These are phyloP conservation scores for Ramaria rubella DNA, from an alignment of 768 basidiomycete species.

Conservation along the genomic window DNA sequence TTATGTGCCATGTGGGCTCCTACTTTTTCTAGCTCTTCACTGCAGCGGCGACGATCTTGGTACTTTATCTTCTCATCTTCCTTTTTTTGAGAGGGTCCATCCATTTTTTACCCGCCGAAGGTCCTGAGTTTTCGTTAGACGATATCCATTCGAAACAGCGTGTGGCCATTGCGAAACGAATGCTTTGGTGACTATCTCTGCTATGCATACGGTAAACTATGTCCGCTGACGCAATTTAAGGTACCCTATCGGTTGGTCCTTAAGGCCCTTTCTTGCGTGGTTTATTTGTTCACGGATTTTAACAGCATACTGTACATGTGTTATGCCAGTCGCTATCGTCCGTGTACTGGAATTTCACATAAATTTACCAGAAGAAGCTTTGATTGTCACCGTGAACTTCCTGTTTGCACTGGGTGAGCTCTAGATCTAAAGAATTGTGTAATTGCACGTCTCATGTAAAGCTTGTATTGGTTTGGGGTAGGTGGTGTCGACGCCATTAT, in stretches of 20 bases:
- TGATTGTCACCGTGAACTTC: constrained; percentile 3
- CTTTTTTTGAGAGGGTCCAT: not conserved
- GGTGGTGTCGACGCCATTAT: constrained; percentile 3
- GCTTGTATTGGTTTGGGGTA: too few species aligned
- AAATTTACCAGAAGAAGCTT: not conserved
- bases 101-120: not conserved
- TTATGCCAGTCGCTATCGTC: constrained; percentile 1
- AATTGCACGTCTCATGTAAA: not conserved
- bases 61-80: not conserved
- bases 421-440: not conserved
- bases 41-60: not conserved
- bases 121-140: not conserved
- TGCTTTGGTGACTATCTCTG: constrained; percentile 1
- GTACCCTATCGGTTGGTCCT: constrained; percentile 2
- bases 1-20: not conserved
- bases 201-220: not conserved
- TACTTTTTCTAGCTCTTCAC: not conserved
- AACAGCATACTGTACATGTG: constrained; percentile 1
- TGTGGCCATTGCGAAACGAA: constrained; percentile 3
- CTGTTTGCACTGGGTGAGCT: constrained; percentile 4
- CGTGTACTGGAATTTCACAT: not conserved
- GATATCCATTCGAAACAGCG: not conserved
- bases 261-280: not conserved
- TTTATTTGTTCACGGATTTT: not conserved
- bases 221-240: not conserved